Conservation (phyloP, 805 yeast species). For the Suhomyces emberorum region DNA sequence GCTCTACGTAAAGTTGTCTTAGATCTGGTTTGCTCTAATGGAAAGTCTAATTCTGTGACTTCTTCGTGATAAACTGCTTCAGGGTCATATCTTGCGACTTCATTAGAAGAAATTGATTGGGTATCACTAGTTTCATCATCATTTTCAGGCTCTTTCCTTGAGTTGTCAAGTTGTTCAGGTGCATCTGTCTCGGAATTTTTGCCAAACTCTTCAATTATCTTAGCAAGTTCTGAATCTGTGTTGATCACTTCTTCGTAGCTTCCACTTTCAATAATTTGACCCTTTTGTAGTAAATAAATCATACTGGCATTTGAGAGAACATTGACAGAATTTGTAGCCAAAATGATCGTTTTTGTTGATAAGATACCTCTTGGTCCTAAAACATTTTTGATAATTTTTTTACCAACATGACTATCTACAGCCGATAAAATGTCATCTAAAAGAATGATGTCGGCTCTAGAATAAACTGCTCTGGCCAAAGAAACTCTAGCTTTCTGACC, state of each 20-base stretch:
- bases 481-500: constrained; percentile 28
- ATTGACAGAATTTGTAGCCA: constrained; percentile 24
- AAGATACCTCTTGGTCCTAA: constrained; percentile 20
- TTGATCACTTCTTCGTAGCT: constrained; percentile 48
- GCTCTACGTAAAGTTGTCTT: constrained; percentile 19
- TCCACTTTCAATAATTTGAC: constrained; percentile 56
- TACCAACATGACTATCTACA: constrained; percentile 29
- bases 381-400: constrained; percentile 20
- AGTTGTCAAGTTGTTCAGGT: constrained; percentile 10
- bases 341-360: constrained; percentile 20
- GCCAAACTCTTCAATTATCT: constrained; percentile 31
- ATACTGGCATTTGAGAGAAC: constrained; percentile 47
- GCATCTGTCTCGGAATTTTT: constrained; percentile 11
- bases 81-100: constrained; percentile 2
- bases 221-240: constrained; percentile 30
- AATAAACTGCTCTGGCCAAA: constrained; percentile 26
- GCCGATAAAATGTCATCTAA: constrained; percentile 26
- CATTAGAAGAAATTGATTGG: not conserved
- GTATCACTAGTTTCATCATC: not conserved
- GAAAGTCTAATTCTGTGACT: constrained; percentile 16
- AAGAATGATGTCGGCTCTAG: constrained; percentile 24
- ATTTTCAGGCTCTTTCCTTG: constrained; percentile 5
- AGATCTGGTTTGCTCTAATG: constrained; percentile 15
- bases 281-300: constrained; percentile 55
- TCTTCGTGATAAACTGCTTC: constrained; percentile 14